Evolutionary conservation across 768 basidiomycete species (phyloP).

Genomic region (Boletus pseudo-olivaceus): DNA sequence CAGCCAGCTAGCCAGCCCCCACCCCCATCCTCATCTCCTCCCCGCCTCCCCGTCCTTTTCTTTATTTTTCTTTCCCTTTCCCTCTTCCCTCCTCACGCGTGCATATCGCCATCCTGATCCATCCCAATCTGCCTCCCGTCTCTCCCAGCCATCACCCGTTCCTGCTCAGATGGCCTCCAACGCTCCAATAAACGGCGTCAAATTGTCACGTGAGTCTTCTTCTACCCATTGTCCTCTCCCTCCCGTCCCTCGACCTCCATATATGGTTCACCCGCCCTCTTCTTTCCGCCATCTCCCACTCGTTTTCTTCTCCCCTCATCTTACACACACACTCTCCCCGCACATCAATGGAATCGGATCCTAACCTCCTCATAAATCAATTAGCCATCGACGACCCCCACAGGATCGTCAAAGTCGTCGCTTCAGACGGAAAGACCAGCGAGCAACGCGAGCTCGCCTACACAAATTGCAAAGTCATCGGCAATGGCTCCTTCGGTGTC

Average conservation of each 20-base stretch:
- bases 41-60: background rate
- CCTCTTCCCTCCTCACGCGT: conserved; percentile 1
- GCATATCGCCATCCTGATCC: conserved; percentile 15
- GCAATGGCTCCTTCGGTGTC: conserved; percentile 98
- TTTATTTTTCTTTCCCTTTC: background rate
- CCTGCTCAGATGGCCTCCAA: conserved; percentile 59
- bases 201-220: conserved; percentile 70
- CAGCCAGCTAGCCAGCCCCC: background rate
- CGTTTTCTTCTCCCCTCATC: conserved; percentile 38
- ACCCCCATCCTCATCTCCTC: conserved; percentile 1
- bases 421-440: conserved; percentile 91
- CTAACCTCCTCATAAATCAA: conserved; percentile 24
- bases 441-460: conserved; percentile 86
- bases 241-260: conserved; percentile 22
- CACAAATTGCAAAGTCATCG: conserved; percentile 97
- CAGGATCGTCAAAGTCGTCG: conserved; percentile 92
- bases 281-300: conserved; percentile 23
- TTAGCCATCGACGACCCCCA: conserved; percentile 92
- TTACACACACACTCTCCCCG: conserved; percentile 18
- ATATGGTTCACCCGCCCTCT: conserved; percentile 28
- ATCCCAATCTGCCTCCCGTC: conserved; percentile 7
- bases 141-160: conserved; percentile 1
- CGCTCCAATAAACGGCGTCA: conserved; percentile 84
- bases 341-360: conserved; percentile 26
- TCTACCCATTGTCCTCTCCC: conserved; percentile 14